Conservation (phyloP, 805 yeast genomes). For the Zygoascus bituminiphila region DNA sequence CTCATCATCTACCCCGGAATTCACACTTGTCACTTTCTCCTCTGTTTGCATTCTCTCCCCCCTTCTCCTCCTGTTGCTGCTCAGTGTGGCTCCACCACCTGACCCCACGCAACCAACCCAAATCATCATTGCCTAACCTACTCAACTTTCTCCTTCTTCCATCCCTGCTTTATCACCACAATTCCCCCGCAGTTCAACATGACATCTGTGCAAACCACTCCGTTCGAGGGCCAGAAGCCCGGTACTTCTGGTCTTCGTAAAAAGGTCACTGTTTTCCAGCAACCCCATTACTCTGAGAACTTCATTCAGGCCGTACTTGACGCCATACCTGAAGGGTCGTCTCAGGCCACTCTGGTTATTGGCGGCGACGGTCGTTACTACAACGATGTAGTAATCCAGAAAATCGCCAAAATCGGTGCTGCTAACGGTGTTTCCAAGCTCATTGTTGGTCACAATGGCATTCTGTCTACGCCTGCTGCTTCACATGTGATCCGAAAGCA, state of each 20-base stretch:
- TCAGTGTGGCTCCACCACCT: too few species aligned
- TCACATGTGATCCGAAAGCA: slow-evolving; percentile 80
- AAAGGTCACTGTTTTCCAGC: slow-evolving; percentile 69
- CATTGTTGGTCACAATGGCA: slow-evolving; percentile 80
- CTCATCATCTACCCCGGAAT: too few species aligned
- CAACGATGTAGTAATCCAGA: slow-evolving; percentile 70
- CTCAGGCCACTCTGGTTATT: slow-evolving; percentile 68
- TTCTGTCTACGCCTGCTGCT: slow-evolving; percentile 93
- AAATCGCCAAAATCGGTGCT: slow-evolving; percentile 75
- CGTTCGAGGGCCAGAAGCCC: slow-evolving; percentile 89
- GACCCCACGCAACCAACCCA: too few species aligned
- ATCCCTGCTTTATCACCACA: too few species aligned
- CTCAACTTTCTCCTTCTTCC: too few species aligned
- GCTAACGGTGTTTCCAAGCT: slow-evolving; percentile 85
- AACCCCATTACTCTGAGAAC: slow-evolving; percentile 81
- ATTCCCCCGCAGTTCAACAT: too few species aligned
- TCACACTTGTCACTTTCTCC: too few species aligned
- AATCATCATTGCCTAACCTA: too few species aligned
- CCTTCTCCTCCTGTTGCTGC: too few species aligned
- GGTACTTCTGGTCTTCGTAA: slow-evolving; percentile 97
- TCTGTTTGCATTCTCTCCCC: too few species aligned
- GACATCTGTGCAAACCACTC: slow-evolving; percentile 42
- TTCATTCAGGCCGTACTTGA: slow-evolving; percentile 79
- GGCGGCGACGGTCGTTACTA: slow-evolving; percentile 98
- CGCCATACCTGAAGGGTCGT: slow-evolving; percentile 84